Base-by-base conservation (phyloP, 345 rosid species). In the Eutrema japonicum region DNA sequence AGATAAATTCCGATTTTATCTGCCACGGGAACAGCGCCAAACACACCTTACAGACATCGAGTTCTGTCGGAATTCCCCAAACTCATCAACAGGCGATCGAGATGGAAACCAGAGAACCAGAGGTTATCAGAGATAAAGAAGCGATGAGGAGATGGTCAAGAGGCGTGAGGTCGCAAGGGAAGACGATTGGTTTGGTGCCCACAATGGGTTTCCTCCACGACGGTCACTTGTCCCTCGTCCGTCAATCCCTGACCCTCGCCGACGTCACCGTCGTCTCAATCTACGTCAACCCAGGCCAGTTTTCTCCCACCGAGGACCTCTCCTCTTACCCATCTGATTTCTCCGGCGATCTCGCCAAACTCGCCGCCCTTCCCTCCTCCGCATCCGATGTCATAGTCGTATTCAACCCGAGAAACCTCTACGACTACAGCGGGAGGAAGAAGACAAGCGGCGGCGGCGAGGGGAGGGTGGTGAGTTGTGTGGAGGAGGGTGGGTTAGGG, bases 211-310 rank as follows among this genome's bases (percentile, higher is more conserved):
- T 82, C 74, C 97, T 94, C 53, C 97, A 94, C 72, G 81, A 82
- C 46, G 97, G 93, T 61, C 98, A 94, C 78, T 62, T 94, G 33
- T 84, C 95, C 8, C 95, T 94, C 61, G 78, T 94, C 50, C 73
- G 80, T 52, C 80, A 89, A 71, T 92, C 97, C 52, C 85, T 58
- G 30, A 69, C 42, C 10, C 88, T 53, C 62, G 35, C 85, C 60
- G 74, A 86, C 73, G 60, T 84, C 77, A 77, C 82, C 13, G 98
- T 91, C 42, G 90, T 94, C 42, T 89, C 97, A 56, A 84, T 91
- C 68, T 91, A 89, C 70, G 93, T 94, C 38, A 94, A 94, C 79
- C 98, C 98, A 52, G 98, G 98, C 71, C 98, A 94, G 77, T 91
- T 94, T 70, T 74, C 98, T n/a, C 96, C 96, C 43, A 73, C 85